Percentiles rank a stretch among this genome's conserved stretches.
phyloP scores from a whole-genome alignment of 352 stramenopile genomes.

The Aphanomyces astaci region DNA sequence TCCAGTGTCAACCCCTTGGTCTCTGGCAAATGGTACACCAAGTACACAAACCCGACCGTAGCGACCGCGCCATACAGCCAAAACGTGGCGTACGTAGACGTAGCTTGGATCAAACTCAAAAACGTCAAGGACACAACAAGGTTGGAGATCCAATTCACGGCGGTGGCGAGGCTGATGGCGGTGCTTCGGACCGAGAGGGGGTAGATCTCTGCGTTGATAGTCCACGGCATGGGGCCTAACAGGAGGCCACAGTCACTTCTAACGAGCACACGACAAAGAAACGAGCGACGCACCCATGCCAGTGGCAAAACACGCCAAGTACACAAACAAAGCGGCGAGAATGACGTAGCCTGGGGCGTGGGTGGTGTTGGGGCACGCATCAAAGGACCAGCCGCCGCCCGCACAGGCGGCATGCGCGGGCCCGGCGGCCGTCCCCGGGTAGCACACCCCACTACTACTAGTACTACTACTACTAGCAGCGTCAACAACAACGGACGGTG shows the following conservation, averaged over 20 bases:
- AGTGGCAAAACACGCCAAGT: conserved; percentile 65
- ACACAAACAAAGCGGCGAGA: conserved; percentile 56
- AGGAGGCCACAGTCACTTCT: not conserved
- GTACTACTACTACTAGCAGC: conserved; percentile 20
- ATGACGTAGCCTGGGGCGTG: conserved; percentile 40
- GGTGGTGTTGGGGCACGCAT: conserved; percentile 44
- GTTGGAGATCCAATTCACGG: conserved; percentile 90
- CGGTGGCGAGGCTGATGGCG: conserved; percentile 80
- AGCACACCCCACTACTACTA: conserved; percentile 3
- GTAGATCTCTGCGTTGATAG: conserved; percentile 94
- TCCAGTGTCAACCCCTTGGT: conserved; percentile 90
- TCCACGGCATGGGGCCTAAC: conserved; percentile 87
- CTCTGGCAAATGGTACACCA: conserved; percentile 83
- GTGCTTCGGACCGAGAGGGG: conserved; percentile 79
- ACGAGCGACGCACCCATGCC: conserved; percentile 41
- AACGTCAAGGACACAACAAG: conserved; percentile 91
- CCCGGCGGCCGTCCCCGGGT: not conserved
- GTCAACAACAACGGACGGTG: conserved; percentile 30
- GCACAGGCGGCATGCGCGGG: conserved; percentile 6
- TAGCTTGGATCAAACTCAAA: conserved; percentile 73
- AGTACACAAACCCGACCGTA: conserved; percentile 57
- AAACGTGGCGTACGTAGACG: conserved; percentile 71
- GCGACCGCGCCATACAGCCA: conserved; percentile 85
- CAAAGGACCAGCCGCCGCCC: conserved; percentile 33
- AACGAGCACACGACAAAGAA: not conserved